Base-by-base conservation (phyloP, 495 filamentous ascomycete genomes). In the Bryoglossum gracile region DNA sequence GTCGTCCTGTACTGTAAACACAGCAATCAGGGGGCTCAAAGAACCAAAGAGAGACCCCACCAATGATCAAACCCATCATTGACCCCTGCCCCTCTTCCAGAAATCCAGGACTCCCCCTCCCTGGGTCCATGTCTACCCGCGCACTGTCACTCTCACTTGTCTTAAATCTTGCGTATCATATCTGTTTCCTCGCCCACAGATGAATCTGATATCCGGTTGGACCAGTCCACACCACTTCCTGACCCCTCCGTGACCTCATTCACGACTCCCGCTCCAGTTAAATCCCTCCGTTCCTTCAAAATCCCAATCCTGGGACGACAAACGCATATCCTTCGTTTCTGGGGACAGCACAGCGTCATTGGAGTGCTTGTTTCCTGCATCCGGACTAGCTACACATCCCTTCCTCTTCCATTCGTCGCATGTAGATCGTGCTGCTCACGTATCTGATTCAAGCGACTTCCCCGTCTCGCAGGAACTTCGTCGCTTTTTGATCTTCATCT, bases 161-260 rank as follows among this genome's bases (percentile, higher is more conserved):
- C n/a, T n/a, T n/a, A n/a, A n/a, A n/a, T n/a, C 47, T 33, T 25
- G 8, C 11, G 55, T 62, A 55, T 56, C 60, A 50, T 46, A 40
- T 26, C 58, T 56, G 53, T 48, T 43, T 63, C 51, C 56, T 60
- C 50, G 54, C 42, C 35, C 35, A 44, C 47, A 17, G 41, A n/a
- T n/a, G n/a, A n/a, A n/a, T n/a, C n/a, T n/a, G n/a, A n/a, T n/a
- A n/a, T n/a, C n/a, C n/a, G n/a, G n/a, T n/a, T n/a, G n/a, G n/a
- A n/a, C n/a, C n/a, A n/a, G n/a, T n/a, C n/a, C n/a, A n/a, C n/a
- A n/a, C n/a, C n/a, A 43, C 39, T 48, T 50, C 43, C 35, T 40
- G 16, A 22, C 34, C 16, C 34, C 18, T 32, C 41, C 17, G 11
- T 43, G 26, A 30, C 26, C 26, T 5, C 26, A 6, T 13, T 6